Base-by-base conservation (phyloP, 164 flowering plant genomes). In the Aristolochia californica region DNA sequence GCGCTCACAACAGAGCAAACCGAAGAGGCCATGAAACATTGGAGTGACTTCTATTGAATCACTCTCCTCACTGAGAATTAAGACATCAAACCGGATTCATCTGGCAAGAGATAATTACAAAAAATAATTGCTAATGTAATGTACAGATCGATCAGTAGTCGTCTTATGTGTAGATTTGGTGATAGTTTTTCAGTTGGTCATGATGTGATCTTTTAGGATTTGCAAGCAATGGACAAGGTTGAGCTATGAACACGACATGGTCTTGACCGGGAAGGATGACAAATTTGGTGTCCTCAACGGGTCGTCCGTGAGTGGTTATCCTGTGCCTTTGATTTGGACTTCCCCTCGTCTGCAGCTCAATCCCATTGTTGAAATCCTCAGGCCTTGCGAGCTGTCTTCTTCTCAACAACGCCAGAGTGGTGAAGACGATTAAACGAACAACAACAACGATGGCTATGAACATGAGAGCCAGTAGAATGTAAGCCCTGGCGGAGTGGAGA, bases 381-480 rank as follows among this genome's bases (percentile, higher is more conserved):
- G 48, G 40, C 24, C 47, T 21, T 45, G 48, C 25, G 9, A 30
- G 8, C 5, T 28, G 54, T 13, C 25, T 13, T 22, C 45, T 43
- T 44, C 56, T 56, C 53, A 56, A 26, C 64, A 60, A 23, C 64
- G 48, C 53, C 47, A 50, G 71, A 23, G 48, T 13, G 8, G 56
- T 57, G 56, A 43, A 62, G 64, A 55, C 13, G 43, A 75, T 45
- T 21, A 73, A 13, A 7, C 79, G 72, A 7, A 71, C 25, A 18
- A 62, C 65, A 0, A 70, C 5, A 20, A 73, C 43, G 47, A 71
- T 65, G 43, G 69, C 65, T 1, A 71, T 43, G 48, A 74, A 43
- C 55, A 69, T 60, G 62, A 73, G 12, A 48, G 63, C 71, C 14
- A 73, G 58, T 4, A 71, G 18, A 17, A 71, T 38, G 24, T 71